These are phyloP conservation scores for Paecilomyces formosus DNA, from an alignment of 2,329 filamentous ascomycete genomes.

Conservation along the genomic window DNA sequence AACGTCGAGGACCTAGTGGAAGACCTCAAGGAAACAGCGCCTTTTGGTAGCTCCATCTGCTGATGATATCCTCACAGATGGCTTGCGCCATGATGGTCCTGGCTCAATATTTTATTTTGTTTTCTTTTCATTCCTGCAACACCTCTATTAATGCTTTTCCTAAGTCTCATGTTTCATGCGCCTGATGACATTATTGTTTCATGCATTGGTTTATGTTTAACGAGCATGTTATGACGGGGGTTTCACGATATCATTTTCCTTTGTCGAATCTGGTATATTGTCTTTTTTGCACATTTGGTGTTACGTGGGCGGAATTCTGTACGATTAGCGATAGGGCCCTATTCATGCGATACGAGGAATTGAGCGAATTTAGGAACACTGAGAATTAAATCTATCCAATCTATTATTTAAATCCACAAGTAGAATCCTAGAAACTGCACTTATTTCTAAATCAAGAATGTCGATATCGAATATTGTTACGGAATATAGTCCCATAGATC, in stretches of 20 bases:
- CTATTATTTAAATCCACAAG: not conserved
- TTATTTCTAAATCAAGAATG: too few relatives aligned
- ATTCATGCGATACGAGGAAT: not conserved
- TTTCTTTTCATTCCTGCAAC: not conserved
- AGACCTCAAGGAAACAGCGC: slow-evolving; percentile 71
- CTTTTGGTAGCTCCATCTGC: slow-evolving; percentile 54
- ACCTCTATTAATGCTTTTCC: not conserved
- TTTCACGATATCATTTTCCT: not conserved
- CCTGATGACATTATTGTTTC: not conserved
- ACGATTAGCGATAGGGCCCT: not conserved
- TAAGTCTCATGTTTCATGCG: not conserved
- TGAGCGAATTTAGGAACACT: not conserved
- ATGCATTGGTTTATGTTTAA: not conserved
- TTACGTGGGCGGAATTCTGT: not conserved
- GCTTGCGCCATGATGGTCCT: too few relatives aligned
- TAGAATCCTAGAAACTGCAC: too few relatives aligned
- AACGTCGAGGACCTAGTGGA: slow-evolving; percentile 80
- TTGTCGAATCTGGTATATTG: not conserved
- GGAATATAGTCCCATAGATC: not conserved
- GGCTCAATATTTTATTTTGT: not conserved
- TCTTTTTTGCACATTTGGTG: not conserved
- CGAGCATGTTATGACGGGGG: not conserved
- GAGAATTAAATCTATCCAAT: not conserved
- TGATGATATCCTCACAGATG: slow-evolving; percentile 8
- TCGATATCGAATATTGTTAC: too few relatives aligned